Evolutionary conservation across 108 stramenopile species (phyloP).

Genomic region (Stephanodiscus minutulus): DNA sequence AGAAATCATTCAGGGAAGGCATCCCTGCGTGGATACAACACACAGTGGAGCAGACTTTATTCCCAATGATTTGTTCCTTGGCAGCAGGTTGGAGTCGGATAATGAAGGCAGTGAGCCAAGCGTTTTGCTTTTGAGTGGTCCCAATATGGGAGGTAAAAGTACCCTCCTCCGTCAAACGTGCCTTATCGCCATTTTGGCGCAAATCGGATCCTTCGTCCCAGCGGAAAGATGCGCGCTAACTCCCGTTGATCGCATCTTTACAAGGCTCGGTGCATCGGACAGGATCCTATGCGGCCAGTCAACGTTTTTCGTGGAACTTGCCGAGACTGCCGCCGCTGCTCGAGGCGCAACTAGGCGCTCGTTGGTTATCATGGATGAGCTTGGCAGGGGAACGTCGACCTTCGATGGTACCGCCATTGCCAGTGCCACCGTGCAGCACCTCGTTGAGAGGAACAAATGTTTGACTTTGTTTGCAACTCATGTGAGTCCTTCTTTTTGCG

Average conservation of each 20-base stretch:
- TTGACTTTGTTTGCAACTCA: conserved; percentile 98
- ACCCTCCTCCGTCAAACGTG: conserved; percentile 98
- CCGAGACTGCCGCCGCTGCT: conserved; percentile 97
- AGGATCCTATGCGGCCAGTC: conserved; percentile 97
- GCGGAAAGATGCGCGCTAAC: conserved; percentile 88
- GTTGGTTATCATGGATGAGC: conserved; percentile 98
- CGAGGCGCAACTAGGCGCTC: conserved; percentile 90
- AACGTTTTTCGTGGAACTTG: conserved; percentile 99
- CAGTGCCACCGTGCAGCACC: conserved; percentile 92
- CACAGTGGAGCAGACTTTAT: conserved; percentile 86
- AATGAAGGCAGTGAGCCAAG: conserved; percentile 35
- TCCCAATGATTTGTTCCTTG: conserved; percentile 91
- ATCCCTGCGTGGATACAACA: conserved; percentile 92
- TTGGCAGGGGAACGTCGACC: conserved; percentile 96
- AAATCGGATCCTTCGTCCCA: conserved; percentile 98
- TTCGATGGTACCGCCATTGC: conserved; percentile 99
- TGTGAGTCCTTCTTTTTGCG: conserved; percentile 41
- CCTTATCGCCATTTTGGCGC: conserved; percentile 94
- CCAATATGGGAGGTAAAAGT: conserved; percentile 98
- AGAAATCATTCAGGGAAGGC: conserved; percentile 84
- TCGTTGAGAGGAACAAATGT: conserved; percentile 89
- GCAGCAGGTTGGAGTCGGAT: conserved; percentile 40
- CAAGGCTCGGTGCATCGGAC: conserved; percentile 98
- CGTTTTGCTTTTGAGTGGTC: conserved; percentile 92
- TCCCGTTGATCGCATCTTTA: conserved; percentile 98